Evolutionary conservation across 176 grass and related monocot genomes (phyloP).

Genomic region (Oryza australiensis): DNA sequence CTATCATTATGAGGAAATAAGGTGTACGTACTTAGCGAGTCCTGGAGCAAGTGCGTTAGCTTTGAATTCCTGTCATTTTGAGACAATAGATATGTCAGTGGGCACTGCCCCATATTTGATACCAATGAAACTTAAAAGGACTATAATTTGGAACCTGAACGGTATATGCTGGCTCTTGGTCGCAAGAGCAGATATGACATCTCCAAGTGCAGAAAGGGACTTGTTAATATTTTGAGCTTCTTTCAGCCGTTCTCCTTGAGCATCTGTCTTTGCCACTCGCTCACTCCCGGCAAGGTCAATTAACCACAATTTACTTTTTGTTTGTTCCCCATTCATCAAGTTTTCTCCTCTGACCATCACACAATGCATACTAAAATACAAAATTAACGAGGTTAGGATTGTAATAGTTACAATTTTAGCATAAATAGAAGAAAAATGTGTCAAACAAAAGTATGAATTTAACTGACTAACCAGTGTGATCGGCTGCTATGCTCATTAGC

Average conservation of each 20-base stretch:
- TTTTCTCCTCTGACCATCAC: slow-evolving; percentile 97
- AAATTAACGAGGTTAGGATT: neutral
- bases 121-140: slow-evolving; percentile 11
- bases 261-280: slow-evolving; percentile 87
- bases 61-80: slow-evolving; percentile 79
- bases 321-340: slow-evolving; percentile 74
- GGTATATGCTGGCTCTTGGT: slow-evolving; percentile 88
- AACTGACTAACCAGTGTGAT: slow-evolving; percentile 73
- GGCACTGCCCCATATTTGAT: too few relatives aligned
- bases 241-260: slow-evolving; percentile 95
- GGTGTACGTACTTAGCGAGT: slow-evolving; percentile 66
- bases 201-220: slow-evolving; percentile 93
- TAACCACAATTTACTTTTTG: slow-evolving; percentile 86
- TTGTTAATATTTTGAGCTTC: slow-evolving; percentile 97
- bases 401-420: neutral
- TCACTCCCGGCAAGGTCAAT: slow-evolving; percentile 97
- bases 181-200: slow-evolving; percentile 96
- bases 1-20: neutral
- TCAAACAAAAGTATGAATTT: neutral
- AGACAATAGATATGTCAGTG: neutral
- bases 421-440: neutral
- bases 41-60: slow-evolving; percentile 89
- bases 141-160: slow-evolving; percentile 62
- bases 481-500: slow-evolving; percentile 97
- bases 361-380: slow-evolving; percentile 78